Percentiles rank a stretch among this genome's conserved stretches.
Conservation (phyloP, 2,329 filamentous ascomycete species). For the Cladosporium oxysporum region DNA sequence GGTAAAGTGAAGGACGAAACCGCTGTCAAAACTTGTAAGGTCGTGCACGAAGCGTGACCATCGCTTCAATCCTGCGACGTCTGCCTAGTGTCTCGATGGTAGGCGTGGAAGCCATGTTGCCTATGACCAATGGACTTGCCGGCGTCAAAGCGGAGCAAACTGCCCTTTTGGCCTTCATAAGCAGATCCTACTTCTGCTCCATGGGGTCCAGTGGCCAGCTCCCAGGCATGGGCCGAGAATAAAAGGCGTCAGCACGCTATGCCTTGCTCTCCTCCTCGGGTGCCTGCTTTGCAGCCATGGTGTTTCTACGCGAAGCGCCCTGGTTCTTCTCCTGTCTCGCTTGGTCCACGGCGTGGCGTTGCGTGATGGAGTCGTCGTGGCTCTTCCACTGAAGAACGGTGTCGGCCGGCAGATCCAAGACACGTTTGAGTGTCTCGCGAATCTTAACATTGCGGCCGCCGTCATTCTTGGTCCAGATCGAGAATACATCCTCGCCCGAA, state of each 20-base stretch:
- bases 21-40: not conserved
- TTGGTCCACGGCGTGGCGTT: slow-evolving; percentile 86
- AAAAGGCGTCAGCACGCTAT: slow-evolving; percentile 7
- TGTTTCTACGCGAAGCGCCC: slow-evolving; percentile 45
- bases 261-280: slow-evolving; percentile 14
- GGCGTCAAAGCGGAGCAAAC: not conserved
- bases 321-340: slow-evolving; percentile 78
- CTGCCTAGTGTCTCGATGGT: not conserved
- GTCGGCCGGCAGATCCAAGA: slow-evolving; percentile 81
- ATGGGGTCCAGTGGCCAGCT: slow-evolving; percentile 13
- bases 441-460: slow-evolving; percentile 95
- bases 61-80: not conserved
- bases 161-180: not conserved
- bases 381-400: slow-evolving; percentile 94
- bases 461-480: slow-evolving; percentile 94
- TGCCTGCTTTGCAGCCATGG: slow-evolving; percentile 29
- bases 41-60: not conserved
- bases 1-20: not conserved
- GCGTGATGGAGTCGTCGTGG: slow-evolving; percentile 93
- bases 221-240: slow-evolving; percentile 14
- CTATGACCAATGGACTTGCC: not conserved
- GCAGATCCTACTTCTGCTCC: slow-evolving; percentile 5
- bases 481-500: slow-evolving; percentile 94
- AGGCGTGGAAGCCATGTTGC: not conserved
- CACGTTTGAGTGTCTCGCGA: slow-evolving; percentile 92